Percentiles rank a stretch among this genome's conserved stretches.
Conservation (phyloP, 2,329 filamentous ascomycete species). For the Alternaria incomplexa region DNA sequence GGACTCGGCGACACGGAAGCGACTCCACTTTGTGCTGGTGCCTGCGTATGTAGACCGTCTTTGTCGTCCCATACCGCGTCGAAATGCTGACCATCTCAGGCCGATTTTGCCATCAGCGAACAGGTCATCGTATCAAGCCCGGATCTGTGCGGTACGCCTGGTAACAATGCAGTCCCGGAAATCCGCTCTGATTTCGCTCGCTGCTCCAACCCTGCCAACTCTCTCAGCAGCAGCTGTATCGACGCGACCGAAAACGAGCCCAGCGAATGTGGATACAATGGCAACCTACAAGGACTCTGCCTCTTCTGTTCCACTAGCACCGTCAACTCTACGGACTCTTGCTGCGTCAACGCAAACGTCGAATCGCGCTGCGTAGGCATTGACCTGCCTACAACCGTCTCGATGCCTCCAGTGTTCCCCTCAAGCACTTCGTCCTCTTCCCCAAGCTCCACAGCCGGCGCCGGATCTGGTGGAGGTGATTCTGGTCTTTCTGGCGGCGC, state of each 20-base stretch:
- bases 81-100: conserved; percentile 56
- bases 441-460: conserved; percentile 40
- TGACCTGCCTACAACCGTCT: conserved; percentile 73
- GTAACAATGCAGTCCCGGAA: conserved; percentile 70
- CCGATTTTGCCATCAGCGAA: conserved; percentile 86
- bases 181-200: conserved; percentile 92
- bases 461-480: conserved; percentile 38
- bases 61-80: conserved; percentile 15
- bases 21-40: conserved; percentile 83
- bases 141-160: conserved; percentile 72
- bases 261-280: conserved; percentile 82
- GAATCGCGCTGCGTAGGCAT: conserved; percentile 75
- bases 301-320: conserved; percentile 84
- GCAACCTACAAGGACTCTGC: conserved; percentile 77
- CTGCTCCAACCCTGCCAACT: conserved; percentile 81
- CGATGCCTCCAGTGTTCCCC: conserved; percentile 63
- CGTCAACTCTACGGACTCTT: conserved; percentile 91
- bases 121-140: conserved; percentile 79
- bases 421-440: conserved; percentile 67
- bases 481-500: conserved; percentile 76
- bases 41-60: conserved; percentile 68
- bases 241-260: conserved; percentile 79
- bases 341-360: conserved; percentile 84
- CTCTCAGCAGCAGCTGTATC: conserved; percentile 78
- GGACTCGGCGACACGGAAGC: conserved; percentile 67